A percentile compares a stretch with the other conserved stretches of the same genome.
phyloP scores from a whole-genome alignment of 2,329 filamentous ascomycete genomes.

The Aspergillus clavatus region DNA sequence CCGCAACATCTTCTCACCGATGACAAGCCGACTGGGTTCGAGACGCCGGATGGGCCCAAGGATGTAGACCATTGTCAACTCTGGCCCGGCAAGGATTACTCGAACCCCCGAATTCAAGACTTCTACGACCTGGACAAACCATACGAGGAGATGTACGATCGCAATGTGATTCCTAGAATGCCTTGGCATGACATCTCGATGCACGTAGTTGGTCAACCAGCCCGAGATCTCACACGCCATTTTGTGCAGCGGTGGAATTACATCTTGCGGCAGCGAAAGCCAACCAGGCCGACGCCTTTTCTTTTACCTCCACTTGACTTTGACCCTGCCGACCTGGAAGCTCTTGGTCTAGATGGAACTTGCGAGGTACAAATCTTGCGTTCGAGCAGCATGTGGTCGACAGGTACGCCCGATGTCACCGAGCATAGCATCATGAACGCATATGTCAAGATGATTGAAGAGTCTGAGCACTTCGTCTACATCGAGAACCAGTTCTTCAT shows the following conservation, averaged over 20 bases:
- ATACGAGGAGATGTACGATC: conserved; percentile 98
- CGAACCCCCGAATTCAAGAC: conserved; percentile 90
- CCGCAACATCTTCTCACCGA: conserved; percentile 87
- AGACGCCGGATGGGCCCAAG: conserved; percentile 68
- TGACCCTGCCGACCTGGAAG: conserved; percentile 76
- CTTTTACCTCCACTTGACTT: conserved; percentile 91
- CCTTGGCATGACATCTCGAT: conserved; percentile 98
- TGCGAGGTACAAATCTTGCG: conserved; percentile 95
- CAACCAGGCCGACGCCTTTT: conserved; percentile 89
- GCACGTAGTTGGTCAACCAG: conserved; percentile 95
- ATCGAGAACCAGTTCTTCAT: conserved; percentile 99
- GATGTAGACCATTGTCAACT: conserved; percentile 91
- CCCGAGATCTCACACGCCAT: conserved; percentile 86
- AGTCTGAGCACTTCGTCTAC: conserved; percentile 95
- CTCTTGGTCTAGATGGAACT: conserved; percentile 82
- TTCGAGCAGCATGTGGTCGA: conserved; percentile 85
- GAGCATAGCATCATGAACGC: conserved; percentile 96
- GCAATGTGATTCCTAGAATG: conserved; percentile 83
- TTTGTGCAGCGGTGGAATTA: conserved; percentile 99
- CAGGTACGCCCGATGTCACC: conserved; percentile 74
- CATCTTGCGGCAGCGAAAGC: conserved; percentile 83
- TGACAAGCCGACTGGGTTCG: conserved; percentile 93
- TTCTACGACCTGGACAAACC: conserved; percentile 91
- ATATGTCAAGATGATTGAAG: conserved; percentile 89
- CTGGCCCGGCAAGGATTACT: conserved; percentile 98